phyloP scores from a whole-genome alignment of 768 basidiomycete genomes.

The Lanmaoa rubissima region DNA sequence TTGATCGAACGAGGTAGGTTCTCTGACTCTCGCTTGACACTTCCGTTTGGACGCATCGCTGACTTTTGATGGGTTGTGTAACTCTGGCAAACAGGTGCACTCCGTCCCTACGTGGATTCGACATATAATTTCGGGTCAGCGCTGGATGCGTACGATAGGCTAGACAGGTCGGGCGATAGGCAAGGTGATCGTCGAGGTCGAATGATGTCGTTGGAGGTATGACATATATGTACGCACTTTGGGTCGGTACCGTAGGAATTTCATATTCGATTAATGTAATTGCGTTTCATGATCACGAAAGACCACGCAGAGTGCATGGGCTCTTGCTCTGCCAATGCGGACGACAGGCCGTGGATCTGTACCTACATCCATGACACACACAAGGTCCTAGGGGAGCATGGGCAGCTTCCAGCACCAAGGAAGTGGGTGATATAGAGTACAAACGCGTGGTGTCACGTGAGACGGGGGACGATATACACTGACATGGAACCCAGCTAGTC shows the following conservation, averaged over 20 bases:
- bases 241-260: no score
- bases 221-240: background rate
- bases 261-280: background rate
- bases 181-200: slow-evolving; percentile 61
- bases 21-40: no score
- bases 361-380: background rate
- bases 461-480: background rate
- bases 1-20: slow-evolving; percentile 43
- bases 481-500: slow-evolving; percentile 35
- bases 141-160: slow-evolving; percentile 58
- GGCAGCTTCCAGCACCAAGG: background rate
- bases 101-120: slow-evolving; percentile 60
- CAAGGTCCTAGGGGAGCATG: background rate
- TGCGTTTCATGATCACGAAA: background rate
- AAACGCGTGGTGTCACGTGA: no score
- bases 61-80: background rate
- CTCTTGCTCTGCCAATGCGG: background rate
- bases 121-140: slow-evolving; percentile 55
- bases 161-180: slow-evolving; percentile 57
- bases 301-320: background rate
- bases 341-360: background rate
- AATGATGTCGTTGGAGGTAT: slow-evolving; percentile 12
- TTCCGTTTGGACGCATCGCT: background rate
- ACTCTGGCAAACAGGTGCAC: slow-evolving; percentile 35
- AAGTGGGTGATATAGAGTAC: no score